phyloP scores from a whole-genome alignment of 2,329 filamentous ascomycete genomes.

The Fusarium xylarioides region DNA sequence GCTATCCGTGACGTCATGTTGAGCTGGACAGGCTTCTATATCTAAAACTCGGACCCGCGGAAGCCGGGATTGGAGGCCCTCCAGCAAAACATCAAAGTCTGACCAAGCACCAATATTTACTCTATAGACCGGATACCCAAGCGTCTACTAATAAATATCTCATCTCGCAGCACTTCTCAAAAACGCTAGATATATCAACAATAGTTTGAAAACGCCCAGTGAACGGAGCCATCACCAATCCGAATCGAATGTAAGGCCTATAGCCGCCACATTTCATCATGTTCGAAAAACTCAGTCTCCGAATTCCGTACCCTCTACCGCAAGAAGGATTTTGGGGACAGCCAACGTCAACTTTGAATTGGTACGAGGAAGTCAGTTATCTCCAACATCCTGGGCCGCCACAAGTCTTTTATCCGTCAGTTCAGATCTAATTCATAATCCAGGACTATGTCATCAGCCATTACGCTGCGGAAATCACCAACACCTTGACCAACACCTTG shows the following conservation, averaged over 20 bases:
- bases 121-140: too few species aligned
- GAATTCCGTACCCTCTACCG: background rate
- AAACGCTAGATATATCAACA: too few species aligned
- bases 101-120: too few species aligned
- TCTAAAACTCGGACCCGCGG: background rate
- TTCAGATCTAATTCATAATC: too few species aligned
- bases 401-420: too few species aligned
- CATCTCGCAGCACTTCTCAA: accelerated
- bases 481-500: background rate
- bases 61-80: background rate
- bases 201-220: too few species aligned
- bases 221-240: too few species aligned
- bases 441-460: background rate
- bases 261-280: too few species aligned
- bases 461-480: background rate
- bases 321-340: background rate
- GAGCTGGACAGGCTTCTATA: accelerated
- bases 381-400: too few species aligned
- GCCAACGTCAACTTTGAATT: background rate
- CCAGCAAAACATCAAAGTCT: background rate
- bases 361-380: background rate
- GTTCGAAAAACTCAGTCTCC: background rate
- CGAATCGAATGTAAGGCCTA: too few species aligned
- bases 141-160: accelerated
- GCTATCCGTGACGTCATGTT: background rate